Conservation (phyloP, 129 eudicot species). For the carrot (Daucus carota) region DNA sequence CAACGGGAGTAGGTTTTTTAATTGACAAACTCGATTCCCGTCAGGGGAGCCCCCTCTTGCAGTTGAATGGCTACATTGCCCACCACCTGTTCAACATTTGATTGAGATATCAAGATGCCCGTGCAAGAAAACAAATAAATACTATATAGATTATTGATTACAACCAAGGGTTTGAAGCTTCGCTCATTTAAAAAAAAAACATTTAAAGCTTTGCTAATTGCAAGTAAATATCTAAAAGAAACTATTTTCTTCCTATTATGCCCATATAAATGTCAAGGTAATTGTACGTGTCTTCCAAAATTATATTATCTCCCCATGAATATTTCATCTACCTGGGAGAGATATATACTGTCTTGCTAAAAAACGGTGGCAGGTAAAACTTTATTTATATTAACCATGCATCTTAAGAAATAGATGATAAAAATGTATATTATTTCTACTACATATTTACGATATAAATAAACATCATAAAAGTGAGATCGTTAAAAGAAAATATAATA, state of each 20-base stretch:
- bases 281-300: neutral
- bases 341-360: neutral
- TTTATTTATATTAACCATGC: neutral
- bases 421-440: no score
- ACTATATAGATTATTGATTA: neutral
- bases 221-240: neutral
- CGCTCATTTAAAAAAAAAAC: neutral
- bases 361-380: neutral
- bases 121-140: neutral
- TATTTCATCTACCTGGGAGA: neutral
- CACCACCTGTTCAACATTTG: constrained; percentile 44
- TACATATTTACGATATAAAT: no score
- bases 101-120: neutral
- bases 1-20: constrained; percentile 16
- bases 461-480: no score
- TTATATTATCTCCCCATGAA: neutral
- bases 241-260: neutral
- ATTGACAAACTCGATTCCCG: constrained; percentile 63
- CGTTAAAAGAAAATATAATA: no score
- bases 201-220: neutral
- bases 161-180: neutral
- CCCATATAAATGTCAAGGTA: neutral
- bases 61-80: constrained; percentile 81
- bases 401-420: no score
- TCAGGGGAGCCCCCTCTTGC: constrained; percentile 42